A percentile compares a stretch with the other conserved stretches of the same genome.
These are phyloP conservation scores for Neocallimastix lanati DNA, from an alignment of 192 early-diverging fungal species.

Conservation along the genomic window DNA sequence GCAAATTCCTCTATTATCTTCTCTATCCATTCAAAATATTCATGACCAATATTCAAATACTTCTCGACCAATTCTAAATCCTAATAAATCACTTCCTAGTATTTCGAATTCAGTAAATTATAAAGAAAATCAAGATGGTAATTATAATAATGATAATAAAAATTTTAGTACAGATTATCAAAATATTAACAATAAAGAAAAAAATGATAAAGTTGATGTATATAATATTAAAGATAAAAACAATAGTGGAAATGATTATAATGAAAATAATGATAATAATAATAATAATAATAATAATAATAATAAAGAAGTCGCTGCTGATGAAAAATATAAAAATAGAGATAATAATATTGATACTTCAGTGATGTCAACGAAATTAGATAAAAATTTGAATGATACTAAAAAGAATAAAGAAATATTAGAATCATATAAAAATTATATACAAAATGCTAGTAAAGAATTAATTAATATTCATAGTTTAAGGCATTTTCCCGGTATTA, in stretches of 20 bases:
- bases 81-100: background rate
- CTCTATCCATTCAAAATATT: background rate
- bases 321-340: background rate
- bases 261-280: background rate
- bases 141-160: no score
- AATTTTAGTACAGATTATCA: background rate
- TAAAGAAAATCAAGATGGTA: no score
- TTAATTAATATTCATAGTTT: background rate
- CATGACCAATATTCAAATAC: background rate
- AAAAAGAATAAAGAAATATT: background rate
- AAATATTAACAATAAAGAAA: background rate
- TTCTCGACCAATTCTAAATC: background rate
- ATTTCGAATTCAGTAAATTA: no score
- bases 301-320: background rate
- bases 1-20: background rate
- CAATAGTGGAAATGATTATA: background rate
- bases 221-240: background rate
- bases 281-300: background rate
- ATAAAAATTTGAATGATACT: background rate
- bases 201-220: background rate
- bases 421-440: background rate
- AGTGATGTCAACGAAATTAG: no score
- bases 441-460: background rate
- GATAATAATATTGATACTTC: background rate
- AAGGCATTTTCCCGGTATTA: background rate